Conservation (phyloP, 495 filamentous ascomycete species). For the Podospora pseudopauciseta region DNA sequence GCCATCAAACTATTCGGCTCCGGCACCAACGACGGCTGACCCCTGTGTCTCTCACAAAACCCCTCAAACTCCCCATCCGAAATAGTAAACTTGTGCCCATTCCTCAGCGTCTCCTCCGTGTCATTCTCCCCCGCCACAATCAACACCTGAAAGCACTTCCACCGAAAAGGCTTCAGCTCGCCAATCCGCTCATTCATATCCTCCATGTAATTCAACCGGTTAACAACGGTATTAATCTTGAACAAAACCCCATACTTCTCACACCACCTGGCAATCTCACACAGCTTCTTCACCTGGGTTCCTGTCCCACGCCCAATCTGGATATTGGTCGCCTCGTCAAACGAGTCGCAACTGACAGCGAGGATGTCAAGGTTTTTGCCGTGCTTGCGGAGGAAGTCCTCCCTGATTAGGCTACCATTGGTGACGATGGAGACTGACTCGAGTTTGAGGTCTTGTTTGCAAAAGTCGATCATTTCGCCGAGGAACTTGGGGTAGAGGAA, state of each 20-base stretch:
- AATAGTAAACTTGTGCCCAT: constrained; percentile 48
- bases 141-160: constrained; percentile 59
- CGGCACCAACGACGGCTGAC: constrained; percentile 43
- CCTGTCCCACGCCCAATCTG: constrained; percentile 50
- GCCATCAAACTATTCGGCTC: constrained; percentile 54
- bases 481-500: constrained; percentile 51
- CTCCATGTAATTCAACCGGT: constrained; percentile 48
- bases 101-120: constrained; percentile 38
- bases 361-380: constrained; percentile 51
- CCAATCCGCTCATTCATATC: constrained; percentile 50
- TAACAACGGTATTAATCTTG: constrained; percentile 59
- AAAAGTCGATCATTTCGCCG: constrained; percentile 46
- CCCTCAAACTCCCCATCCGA: constrained; percentile 45
- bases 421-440: constrained; percentile 25
- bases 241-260: constrained; percentile 48
- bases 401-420: constrained; percentile 19
- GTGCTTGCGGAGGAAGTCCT: constrained; percentile 29
- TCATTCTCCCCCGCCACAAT: constrained; percentile 56
- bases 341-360: constrained; percentile 57
- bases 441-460: constrained; percentile 48
- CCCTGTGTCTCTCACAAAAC: constrained; percentile 48
- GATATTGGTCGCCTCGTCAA: constrained; percentile 50
- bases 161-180: constrained; percentile 49
- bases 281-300: constrained; percentile 44
- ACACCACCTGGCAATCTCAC: constrained; percentile 45